These are phyloP conservation scores for Chloranthus sessilifolius DNA, from an alignment of 164 flowering plant species.

Conservation along the genomic window DNA sequence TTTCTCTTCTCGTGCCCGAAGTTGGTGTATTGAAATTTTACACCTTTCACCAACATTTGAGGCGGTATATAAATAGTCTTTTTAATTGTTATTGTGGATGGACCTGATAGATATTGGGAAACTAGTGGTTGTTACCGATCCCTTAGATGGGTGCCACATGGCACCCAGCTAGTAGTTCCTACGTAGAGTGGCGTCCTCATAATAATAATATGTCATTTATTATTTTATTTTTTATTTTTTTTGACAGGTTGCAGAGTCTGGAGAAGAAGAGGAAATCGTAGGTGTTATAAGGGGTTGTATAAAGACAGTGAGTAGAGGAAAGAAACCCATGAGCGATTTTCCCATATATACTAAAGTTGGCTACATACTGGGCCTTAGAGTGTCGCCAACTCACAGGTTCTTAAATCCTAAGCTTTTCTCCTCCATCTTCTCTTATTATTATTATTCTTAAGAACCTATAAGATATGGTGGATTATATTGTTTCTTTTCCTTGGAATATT, in stretches of 20 bases:
- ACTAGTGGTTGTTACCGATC: too few species aligned
- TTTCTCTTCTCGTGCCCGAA: too few species aligned
- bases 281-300: conserved; percentile 62
- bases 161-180: too few species aligned
- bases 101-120: too few species aligned
- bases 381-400: conserved; percentile 58
- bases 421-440: background rate
- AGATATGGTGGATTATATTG: background rate
- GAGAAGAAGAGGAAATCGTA: conserved; percentile 40
- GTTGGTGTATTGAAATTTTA: too few species aligned
- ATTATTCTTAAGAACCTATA: background rate
- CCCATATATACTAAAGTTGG: conserved; percentile 43
- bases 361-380: conserved; percentile 65
- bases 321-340: conserved; percentile 9
- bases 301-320: conserved; percentile 51
- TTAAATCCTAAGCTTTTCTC: conserved; percentile 6
- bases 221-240: background rate
- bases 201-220: too few species aligned
- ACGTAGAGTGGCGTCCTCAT: too few species aligned
- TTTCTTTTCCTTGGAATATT: background rate
- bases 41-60: too few species aligned
- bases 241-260: conserved; percentile 55
- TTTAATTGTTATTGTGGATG: too few species aligned
- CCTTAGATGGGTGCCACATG: too few species aligned
- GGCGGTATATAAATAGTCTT: too few species aligned